Conservation (phyloP, 148 eudicot genomes). For the Limonium bicolor region DNA sequence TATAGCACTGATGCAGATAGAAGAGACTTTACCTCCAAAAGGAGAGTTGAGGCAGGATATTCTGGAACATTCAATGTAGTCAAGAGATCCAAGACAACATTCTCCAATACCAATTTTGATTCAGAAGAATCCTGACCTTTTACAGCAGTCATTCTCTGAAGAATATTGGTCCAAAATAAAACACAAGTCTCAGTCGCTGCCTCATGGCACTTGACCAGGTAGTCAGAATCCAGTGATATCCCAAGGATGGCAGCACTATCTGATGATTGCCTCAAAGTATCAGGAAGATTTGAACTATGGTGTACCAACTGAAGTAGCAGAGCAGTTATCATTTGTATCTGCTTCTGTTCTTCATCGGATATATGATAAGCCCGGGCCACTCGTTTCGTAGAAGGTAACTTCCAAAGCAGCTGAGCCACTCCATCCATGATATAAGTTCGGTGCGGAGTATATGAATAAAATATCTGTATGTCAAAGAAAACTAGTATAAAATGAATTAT, state of each 20-base stretch:
- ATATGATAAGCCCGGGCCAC: conserved; percentile 77
- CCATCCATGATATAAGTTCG: conserved; percentile 83
- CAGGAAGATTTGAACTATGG: conserved; percentile 87
- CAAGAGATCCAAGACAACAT: conserved; percentile 72
- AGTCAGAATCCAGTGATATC: conserved; percentile 34
- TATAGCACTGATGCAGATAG: too few species aligned
- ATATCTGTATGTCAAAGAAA: conserved; percentile 36
- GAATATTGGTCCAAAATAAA: conserved; percentile 83
- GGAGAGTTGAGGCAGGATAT: conserved; percentile 80
- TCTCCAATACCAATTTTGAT: conserved; percentile 67
- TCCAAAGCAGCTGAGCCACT: conserved; percentile 68
- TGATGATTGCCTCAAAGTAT: conserved; percentile 46
- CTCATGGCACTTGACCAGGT: conserved; percentile 58
- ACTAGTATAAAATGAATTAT: neutral
- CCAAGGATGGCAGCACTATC: conserved; percentile 39
- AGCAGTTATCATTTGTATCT: conserved; percentile 83
- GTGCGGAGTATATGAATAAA: conserved; percentile 65
- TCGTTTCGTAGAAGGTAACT: conserved; percentile 66
- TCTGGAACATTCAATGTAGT: conserved; percentile 82
- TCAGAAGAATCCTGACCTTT: conserved; percentile 87
- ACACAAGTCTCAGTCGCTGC: conserved; percentile 89
- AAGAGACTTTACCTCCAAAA: conserved; percentile 54
- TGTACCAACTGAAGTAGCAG: conserved; percentile 76
- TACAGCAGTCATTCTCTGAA: conserved; percentile 61
- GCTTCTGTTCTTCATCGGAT: conserved; percentile 94